phyloP scores from a whole-genome alignment of 352 stramenopile species.

The Pythium rhizo-oryzae region DNA sequence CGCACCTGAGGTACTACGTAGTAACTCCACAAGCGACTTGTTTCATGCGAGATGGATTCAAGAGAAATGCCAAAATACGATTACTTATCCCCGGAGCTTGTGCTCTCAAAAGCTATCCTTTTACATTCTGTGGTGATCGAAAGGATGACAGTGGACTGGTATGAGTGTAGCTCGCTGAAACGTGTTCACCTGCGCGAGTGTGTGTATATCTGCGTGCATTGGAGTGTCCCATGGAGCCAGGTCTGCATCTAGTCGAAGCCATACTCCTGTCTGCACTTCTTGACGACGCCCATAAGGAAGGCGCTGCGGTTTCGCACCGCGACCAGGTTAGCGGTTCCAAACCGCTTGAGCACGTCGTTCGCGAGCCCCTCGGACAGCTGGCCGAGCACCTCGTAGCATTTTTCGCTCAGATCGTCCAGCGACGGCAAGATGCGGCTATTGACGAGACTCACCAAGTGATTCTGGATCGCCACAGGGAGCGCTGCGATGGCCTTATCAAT shows the following conservation, averaged over 20 bases:
- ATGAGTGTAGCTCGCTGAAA: not conserved
- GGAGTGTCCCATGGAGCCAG: not conserved
- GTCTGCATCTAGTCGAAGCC: conserved; percentile 46
- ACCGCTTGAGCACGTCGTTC: conserved; percentile 77
- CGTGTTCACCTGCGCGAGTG: no score
- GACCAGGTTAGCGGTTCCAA: conserved; percentile 68
- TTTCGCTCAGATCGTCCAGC: conserved; percentile 74
- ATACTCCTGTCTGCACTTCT: conserved; percentile 79
- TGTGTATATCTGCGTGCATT: not conserved
- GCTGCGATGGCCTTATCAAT: conserved; percentile 33
- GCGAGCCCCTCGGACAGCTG: conserved; percentile 73
- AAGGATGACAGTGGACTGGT: not conserved
- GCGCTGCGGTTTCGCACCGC: conserved; percentile 79
- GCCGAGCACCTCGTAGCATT: conserved; percentile 82
- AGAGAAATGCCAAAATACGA: not conserved
- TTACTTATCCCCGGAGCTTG: not conserved
- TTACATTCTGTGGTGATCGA: not conserved
- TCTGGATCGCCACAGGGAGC: conserved; percentile 67
- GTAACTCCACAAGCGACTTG: not conserved
- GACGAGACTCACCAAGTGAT: conserved; percentile 66
- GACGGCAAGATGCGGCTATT: conserved; percentile 54
- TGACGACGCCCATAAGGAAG: conserved; percentile 84
- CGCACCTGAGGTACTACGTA: no score
- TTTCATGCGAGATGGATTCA: not conserved
- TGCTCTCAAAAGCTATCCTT: not conserved